Conservation (phyloP, 2,329 filamentous ascomycete species). For the Didymellaceae sp. region DNA sequence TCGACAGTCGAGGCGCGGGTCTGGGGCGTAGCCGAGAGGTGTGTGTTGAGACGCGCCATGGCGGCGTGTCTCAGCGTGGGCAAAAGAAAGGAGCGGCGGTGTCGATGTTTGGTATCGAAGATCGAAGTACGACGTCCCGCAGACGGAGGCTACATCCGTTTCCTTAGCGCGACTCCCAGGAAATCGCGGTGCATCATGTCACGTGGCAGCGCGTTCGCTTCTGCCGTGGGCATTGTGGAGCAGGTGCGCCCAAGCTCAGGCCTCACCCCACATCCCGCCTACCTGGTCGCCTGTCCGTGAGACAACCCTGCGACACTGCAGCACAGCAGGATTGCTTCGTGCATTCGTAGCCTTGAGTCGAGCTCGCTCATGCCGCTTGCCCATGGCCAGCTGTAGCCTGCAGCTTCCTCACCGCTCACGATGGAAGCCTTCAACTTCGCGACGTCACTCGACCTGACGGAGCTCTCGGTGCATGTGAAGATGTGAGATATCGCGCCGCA, state of each 20-base stretch:
- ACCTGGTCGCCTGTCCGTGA: neutral
- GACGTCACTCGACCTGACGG: slow-evolving; percentile 79
- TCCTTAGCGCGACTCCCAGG: slow-evolving; percentile 29
- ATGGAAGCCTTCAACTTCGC: slow-evolving; percentile 99
- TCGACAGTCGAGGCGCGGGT: slow-evolving; percentile 40
- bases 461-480: slow-evolving; percentile 68
- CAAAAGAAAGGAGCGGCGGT: neutral
- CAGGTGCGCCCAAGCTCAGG: slow-evolving; percentile 8
- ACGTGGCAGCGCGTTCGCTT: slow-evolving; percentile 29
- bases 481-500: slow-evolving; percentile 56
- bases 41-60: slow-evolving; percentile 50
- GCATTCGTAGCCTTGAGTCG: neutral
- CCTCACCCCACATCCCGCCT: slow-evolving; percentile 18
- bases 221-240: too few species aligned
- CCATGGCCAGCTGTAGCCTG: slow-evolving; percentile 36
- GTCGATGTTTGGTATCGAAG: neutral
- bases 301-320: neutral
- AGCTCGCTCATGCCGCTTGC: slow-evolving; percentile 11
- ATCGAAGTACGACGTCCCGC: slow-evolving; percentile 7
- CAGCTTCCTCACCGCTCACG: slow-evolving; percentile 22
- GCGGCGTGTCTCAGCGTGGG: neutral
- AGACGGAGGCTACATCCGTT: too few species aligned
- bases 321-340: neutral
- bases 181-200: slow-evolving; percentile 28
- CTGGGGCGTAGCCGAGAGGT: slow-evolving; percentile 38